A percentile compares a stretch with the other conserved stretches of the same genome.
These are phyloP conservation scores for Millerozyma acaciae DNA, from an alignment of 805 yeast species.

Conservation along the genomic window DNA sequence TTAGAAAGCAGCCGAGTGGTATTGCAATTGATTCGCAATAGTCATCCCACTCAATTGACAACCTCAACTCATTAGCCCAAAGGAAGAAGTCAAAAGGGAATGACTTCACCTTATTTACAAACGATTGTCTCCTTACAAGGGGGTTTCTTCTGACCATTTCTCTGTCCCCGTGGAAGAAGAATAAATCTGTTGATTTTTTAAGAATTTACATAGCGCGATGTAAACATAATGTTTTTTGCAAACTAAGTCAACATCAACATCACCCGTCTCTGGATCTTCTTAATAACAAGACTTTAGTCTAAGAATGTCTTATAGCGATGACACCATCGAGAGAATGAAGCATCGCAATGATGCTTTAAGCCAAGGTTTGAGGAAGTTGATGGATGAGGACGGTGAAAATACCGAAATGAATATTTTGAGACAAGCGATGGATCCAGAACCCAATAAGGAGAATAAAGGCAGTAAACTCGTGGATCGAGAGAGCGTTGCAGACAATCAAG, in stretches of 20 bases:
- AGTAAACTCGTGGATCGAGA: background rate
- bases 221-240: background rate
- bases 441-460: slow-evolving; percentile 4
- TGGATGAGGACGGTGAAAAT: slow-evolving; percentile 6
- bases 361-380: slow-evolving; percentile 8
- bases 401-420: slow-evolving; percentile 8
- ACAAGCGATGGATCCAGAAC: slow-evolving; percentile 5
- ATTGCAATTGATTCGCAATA: slow-evolving; percentile 26
- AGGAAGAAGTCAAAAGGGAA: slow-evolving; percentile 38
- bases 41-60: slow-evolving; percentile 42
- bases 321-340: slow-evolving; percentile 7
- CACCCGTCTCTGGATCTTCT: too few relatives aligned
- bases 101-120: slow-evolving; percentile 25
- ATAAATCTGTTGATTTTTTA: background rate
- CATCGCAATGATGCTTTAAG: slow-evolving; percentile 8
- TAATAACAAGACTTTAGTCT: background rate
- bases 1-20: slow-evolving; percentile 25
- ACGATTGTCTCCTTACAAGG: slow-evolving; percentile 24
- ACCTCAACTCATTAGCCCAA: slow-evolving; percentile 30
- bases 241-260: background rate
- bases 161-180: background rate
- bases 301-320: slow-evolving; percentile 4
- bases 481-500: slow-evolving; percentile 4
- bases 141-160: slow-evolving; percentile 2
- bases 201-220: background rate